Conservation (phyloP, 2,329 filamentous ascomycete species). For the Diplocarpon rosae region DNA sequence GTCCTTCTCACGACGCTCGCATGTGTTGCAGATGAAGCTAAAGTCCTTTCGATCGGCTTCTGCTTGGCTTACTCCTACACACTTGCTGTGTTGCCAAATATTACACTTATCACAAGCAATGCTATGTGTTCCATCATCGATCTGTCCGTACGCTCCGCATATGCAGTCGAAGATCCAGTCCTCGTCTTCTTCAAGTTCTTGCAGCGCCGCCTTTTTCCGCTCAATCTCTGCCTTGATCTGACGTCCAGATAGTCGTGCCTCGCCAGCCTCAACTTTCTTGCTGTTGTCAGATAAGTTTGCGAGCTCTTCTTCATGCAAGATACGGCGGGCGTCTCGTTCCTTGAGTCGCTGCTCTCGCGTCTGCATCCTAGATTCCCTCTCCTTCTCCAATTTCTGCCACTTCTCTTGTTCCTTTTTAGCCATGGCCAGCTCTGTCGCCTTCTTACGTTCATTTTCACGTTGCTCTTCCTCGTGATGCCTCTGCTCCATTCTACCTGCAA, state of each 20-base stretch:
- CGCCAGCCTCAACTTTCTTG: constrained; percentile 43
- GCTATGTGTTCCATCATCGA: constrained; percentile 90
- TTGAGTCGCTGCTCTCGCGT: constrained; percentile 77
- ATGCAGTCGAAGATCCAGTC: constrained; percentile 93
- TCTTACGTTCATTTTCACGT: constrained; percentile 58
- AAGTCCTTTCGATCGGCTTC: constrained; percentile 82
- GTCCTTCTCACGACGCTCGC: constrained; percentile 56
- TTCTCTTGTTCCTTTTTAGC: constrained; percentile 57
- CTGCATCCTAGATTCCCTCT: constrained; percentile 67
- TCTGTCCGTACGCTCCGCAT: constrained; percentile 81
- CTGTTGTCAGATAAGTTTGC: constrained; percentile 68
- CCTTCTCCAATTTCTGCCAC: constrained; percentile 49
- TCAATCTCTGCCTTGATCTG: constrained; percentile 75
- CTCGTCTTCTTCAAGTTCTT: constrained; percentile 57
- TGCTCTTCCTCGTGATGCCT: constrained; percentile 63
- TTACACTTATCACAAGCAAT: constrained; percentile 90
- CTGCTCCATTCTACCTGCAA: constrained; percentile 71
- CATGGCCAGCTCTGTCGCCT: constrained; percentile 50
- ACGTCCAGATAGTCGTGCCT: constrained; percentile 62
- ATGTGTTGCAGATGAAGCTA: constrained; percentile 72
- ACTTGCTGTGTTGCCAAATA: constrained; percentile 95
- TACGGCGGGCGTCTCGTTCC: constrained; percentile 73
- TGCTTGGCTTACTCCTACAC: constrained; percentile 65
- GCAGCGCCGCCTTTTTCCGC: constrained; percentile 64
- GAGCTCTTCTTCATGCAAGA: constrained; percentile 76